These are phyloP conservation scores for Sphaerulina populicola DNA, from an alignment of 2,329 filamentous ascomycete species.

Conservation along the genomic window DNA sequence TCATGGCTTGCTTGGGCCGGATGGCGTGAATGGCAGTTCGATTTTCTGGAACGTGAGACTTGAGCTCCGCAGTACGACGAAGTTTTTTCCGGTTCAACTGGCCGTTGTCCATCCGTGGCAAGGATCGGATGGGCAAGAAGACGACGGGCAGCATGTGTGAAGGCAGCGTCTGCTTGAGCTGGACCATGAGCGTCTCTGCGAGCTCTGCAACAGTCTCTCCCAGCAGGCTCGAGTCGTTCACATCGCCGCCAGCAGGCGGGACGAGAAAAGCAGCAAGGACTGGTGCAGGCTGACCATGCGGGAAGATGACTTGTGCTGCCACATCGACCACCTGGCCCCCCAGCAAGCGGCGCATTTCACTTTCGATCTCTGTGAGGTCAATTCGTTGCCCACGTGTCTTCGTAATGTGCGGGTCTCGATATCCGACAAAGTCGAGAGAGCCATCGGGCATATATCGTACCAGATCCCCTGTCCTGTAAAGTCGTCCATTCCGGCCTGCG, in stretches of 20 bases:
- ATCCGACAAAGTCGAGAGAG: constrained; percentile 52
- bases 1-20: constrained; percentile 5
- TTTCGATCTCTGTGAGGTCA: constrained; percentile 63
- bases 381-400: constrained; percentile 71
- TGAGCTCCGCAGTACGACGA: constrained; percentile 32
- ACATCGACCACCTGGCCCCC: constrained; percentile 32
- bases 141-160: constrained; percentile 71
- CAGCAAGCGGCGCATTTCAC: constrained; percentile 17
- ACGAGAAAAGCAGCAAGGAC: constrained; percentile 10
- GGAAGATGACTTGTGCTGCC: constrained; percentile 3
- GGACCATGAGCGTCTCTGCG: neutral
- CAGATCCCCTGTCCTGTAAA: constrained; percentile 57
- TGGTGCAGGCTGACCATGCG: constrained; percentile 17
- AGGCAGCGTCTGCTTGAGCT: constrained; percentile 3
- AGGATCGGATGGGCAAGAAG: constrained; percentile 57
- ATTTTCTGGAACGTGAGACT: constrained; percentile 3
- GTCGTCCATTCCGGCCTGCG: constrained; percentile 36
- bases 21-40: constrained; percentile 2
- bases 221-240: neutral
- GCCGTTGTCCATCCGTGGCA: constrained; percentile 65
- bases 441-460: constrained; percentile 48
- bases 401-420: constrained; percentile 61
- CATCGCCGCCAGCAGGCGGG: constrained; percentile 4
- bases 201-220: constrained; percentile 1
- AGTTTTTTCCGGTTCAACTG: constrained; percentile 56